Evolutionary conservation across 768 basidiomycete species (phyloP), one percentile per base, ranked within the genome.

Genomic region (Pisolithus microcarpus): DNA sequence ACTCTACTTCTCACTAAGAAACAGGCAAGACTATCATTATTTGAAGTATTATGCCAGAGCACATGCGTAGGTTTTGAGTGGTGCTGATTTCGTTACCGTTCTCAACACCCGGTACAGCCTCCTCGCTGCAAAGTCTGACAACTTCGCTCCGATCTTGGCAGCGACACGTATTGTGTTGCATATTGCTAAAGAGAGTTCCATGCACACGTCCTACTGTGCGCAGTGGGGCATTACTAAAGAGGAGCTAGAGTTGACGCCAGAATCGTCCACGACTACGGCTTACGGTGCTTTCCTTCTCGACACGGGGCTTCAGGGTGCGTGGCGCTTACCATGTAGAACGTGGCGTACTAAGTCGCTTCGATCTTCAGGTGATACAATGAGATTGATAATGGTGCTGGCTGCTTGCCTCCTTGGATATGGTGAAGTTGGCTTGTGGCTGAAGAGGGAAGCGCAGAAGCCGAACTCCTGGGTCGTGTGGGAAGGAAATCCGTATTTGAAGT

Each of bases 341-440:
- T 19, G 8, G 16, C 19, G 18, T 43, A 26, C 13, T 24, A 19
- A 18, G 48, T 37, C n/a, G 7, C 11, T 4, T 34, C 11, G 13
- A 34, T 38, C 38, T 18, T 21, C 50, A 80, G 89, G 90, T 0
- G 90, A 93, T 60, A 65, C 77, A 4, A 76, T 79, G 34, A 84
- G 79, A 53, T 70, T 94, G 5, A 61, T 85, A n/a, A 82, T 96
- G 70, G 86, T 89, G 0, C 75, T 93, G 1, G 81, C 87, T 9
- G 84, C 89, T 7, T 97, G 94, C 63, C 72, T 95, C 8, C 70
- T 95, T 0, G 94, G 93, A 2, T 97, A 96, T 62, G 93, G 93
- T 10, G 89, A 95, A 63, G 90, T 93, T 0, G 93, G 92, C 1
- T 68, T 90, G 38, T 89, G 91, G 84, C 70, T 97, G 30, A 77